Conservation (phyloP, 768 basidiomycete genomes). For the Pisolithus orientalis region DNA sequence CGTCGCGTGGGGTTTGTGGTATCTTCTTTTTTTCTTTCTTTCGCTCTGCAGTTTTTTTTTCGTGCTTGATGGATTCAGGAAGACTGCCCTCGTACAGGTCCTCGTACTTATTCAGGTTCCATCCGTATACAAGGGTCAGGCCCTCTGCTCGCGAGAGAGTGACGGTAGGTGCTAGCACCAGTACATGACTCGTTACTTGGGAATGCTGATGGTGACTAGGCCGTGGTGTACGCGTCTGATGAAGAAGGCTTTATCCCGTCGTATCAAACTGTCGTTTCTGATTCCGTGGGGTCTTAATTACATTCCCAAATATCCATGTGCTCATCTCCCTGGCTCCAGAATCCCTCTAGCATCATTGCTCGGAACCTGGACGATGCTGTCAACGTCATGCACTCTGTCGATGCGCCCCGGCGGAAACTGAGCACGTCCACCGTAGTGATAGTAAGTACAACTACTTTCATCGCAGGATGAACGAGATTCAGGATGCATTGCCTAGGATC, state of each 20-base stretch:
- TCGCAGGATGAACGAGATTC: too few species aligned
- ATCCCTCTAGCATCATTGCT: too few species aligned
- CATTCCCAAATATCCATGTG: neutral
- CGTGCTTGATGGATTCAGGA: neutral
- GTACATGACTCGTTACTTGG: neutral
- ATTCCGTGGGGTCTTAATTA: neutral
- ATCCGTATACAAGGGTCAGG: slow-evolving; percentile 7
- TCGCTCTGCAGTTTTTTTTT: neutral
- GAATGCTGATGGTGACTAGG: neutral
- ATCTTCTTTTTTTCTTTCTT: neutral
- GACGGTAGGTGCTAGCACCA: neutral
- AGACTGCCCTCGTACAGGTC: slow-evolving; percentile 5
- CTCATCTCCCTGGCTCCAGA: too few species aligned
- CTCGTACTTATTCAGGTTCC: slow-evolving; percentile 7
- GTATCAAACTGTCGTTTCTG: neutral
- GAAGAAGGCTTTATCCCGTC: neutral
- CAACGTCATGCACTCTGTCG: too few species aligned
- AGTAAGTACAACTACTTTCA: too few species aligned
- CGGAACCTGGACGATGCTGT: too few species aligned
- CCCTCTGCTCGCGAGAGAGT: slow-evolving; percentile 3
- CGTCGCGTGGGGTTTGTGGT: neutral
- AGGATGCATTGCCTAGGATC: too few species aligned
- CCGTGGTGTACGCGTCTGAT: neutral
- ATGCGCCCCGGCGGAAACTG: too few species aligned
- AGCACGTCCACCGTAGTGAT: too few species aligned